These are phyloP conservation scores for Lindgomyces ingoldianus DNA, from an alignment of 495 filamentous ascomycete genomes.

Conservation along the genomic window DNA sequence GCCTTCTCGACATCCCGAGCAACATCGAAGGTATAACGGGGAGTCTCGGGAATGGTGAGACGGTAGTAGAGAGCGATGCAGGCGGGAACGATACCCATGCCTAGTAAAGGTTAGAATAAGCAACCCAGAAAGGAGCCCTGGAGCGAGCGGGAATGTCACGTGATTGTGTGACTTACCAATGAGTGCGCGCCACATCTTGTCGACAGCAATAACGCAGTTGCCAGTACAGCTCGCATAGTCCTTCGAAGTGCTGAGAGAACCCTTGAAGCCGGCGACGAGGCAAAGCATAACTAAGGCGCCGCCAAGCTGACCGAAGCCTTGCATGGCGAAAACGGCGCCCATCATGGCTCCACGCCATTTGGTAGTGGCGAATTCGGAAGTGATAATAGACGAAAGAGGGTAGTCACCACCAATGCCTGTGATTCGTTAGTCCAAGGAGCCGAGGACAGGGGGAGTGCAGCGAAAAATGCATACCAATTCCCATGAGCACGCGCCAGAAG, in stretches of 20 bases:
- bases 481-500: constrained; percentile 88
- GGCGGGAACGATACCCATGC: constrained; percentile 73
- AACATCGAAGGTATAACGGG: constrained; percentile 82
- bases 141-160: neutral
- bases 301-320: constrained; percentile 73
- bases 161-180: constrained; percentile 53
- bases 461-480: constrained; percentile 39
- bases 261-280: constrained; percentile 70
- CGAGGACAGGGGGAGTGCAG: neutral
- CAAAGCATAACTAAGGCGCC: constrained; percentile 72
- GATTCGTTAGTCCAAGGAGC: neutral
- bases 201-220: constrained; percentile 67
- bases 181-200: constrained; percentile 82
- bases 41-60: constrained; percentile 84
- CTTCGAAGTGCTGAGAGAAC: constrained; percentile 58
- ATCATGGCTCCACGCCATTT: constrained; percentile 89
- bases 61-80: constrained; percentile 80
- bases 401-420: constrained; percentile 83
- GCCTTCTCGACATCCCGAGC: constrained; percentile 70
- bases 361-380: constrained; percentile 79
- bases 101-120: too few species aligned
- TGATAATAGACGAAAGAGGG: constrained; percentile 81
- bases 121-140: too few species aligned
- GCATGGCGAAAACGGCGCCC: constrained; percentile 83
- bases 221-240: constrained; percentile 58